Evolutionary conservation across 2,329 filamentous ascomycete species (phyloP).

Genomic region (Fusarium continuum): DNA sequence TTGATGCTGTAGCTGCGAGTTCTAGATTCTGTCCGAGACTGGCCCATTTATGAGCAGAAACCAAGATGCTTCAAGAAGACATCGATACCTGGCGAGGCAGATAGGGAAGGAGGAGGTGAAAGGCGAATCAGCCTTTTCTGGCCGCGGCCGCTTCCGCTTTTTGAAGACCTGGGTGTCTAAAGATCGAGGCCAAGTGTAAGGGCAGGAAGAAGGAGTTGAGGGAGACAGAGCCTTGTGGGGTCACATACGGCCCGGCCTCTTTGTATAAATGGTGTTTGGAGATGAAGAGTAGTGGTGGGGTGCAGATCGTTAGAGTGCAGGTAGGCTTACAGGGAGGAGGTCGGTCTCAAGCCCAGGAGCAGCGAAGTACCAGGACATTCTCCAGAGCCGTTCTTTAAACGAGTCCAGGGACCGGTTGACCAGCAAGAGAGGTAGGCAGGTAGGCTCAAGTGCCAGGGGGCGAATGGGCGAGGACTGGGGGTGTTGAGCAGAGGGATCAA

Average conservation of each 20-base stretch:
- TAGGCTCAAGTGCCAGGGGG: constrained; percentile 31
- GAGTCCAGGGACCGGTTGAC: constrained; percentile 32
- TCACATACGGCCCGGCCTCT: constrained; percentile 38
- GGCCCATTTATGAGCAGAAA: constrained; percentile 42
- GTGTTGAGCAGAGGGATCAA: constrained; percentile 28
- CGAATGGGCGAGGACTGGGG: constrained; percentile 15
- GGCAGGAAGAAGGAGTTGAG: constrained; percentile 31
- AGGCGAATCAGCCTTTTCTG: constrained; percentile 45
- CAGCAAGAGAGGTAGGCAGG: constrained; percentile 26
- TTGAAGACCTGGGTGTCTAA: constrained; percentile 36
- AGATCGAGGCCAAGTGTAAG: constrained; percentile 30
- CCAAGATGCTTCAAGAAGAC: constrained; percentile 21
- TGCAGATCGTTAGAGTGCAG: constrained; percentile 39
- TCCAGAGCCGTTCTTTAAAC: constrained; percentile 36
- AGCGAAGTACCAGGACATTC: constrained; percentile 34
- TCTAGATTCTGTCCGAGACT: constrained; percentile 34
- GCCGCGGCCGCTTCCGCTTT: constrained; percentile 44
- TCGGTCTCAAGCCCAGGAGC: constrained; percentile 19
- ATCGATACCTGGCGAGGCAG: constrained; percentile 38
- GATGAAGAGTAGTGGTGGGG: constrained; percentile 43
- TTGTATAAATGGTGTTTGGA: constrained; percentile 44
- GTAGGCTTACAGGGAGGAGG: constrained; percentile 28
- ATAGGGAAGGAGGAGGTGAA: constrained; percentile 28
- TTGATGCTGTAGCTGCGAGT: constrained; percentile 30
- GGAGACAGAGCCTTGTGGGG: constrained; percentile 43